Conservation (phyloP, 768 basidiomycete species). For the Collybia sordida region DNA sequence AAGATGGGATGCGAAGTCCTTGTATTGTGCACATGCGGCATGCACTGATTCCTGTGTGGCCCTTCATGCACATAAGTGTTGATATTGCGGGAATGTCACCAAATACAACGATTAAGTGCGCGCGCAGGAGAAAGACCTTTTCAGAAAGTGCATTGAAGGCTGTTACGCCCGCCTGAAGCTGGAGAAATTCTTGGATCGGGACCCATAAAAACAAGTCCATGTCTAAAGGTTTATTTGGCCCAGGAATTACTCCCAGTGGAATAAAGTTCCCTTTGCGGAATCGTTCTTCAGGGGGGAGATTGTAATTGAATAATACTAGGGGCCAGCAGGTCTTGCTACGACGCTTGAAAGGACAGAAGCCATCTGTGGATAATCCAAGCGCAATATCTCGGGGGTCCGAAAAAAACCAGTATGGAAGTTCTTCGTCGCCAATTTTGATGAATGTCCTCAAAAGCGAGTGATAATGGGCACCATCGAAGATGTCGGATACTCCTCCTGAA, state of each 20-base stretch:
- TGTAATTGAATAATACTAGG: constrained; percentile 32
- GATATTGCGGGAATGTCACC: constrained; percentile 22
- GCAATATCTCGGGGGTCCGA: too few species aligned
- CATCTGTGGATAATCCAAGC: constrained; percentile 39
- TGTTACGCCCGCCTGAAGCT: neutral
- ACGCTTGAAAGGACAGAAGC: constrained; percentile 32
- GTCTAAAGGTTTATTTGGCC: constrained; percentile 32
- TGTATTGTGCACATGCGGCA: constrained; percentile 34
- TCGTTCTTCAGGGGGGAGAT: constrained; percentile 24
- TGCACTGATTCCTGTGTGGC: constrained; percentile 34
- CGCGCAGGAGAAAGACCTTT: constrained; percentile 14
- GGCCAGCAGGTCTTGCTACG: constrained; percentile 32
- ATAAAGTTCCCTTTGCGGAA: constrained; percentile 31
- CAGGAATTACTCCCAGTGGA: constrained; percentile 35
- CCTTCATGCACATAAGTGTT: constrained; percentile 32
- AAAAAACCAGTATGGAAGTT: too few species aligned
- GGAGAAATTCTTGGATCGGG: neutral
- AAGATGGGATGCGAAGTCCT: constrained; percentile 15
- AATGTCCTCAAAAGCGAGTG: too few species aligned
- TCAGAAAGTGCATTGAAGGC: constrained; percentile 13
- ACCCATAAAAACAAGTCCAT: constrained; percentile 35
- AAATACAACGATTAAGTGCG: constrained; percentile 19
- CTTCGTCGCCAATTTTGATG: too few species aligned
- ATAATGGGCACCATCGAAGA: too few species aligned
- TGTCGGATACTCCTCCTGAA: too few species aligned